Percentiles rank a stretch among this genome's conserved stretches.
Conservation (phyloP, 2,329 filamentous ascomycete species). For the Hypocrella siamensis region DNA sequence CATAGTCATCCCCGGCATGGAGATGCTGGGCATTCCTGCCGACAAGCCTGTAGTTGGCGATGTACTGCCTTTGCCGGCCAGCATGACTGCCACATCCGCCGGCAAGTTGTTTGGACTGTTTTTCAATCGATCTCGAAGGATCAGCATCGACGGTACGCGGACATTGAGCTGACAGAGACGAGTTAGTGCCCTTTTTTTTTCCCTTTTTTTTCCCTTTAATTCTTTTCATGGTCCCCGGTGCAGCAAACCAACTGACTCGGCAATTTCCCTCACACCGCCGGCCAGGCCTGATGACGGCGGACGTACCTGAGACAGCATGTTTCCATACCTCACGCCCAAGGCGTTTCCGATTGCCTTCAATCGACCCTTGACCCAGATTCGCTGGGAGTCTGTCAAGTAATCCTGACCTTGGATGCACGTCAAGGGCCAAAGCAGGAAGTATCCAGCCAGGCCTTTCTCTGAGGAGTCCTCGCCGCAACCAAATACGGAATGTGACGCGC, state of each 20-base stretch:
- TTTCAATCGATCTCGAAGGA: slow-evolving; percentile 26
- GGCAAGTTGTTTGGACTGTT: slow-evolving; percentile 2
- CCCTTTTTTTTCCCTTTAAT: no score
- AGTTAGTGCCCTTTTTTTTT: no score
- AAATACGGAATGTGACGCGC: slow-evolving; percentile 25
- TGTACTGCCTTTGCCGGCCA: background rate
- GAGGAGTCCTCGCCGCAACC: slow-evolving; percentile 31
- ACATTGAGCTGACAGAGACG: slow-evolving; percentile 40
- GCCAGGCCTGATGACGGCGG: no score
- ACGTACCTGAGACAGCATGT: slow-evolving; percentile 34
- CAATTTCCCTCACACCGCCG: no score
- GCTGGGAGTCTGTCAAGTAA: slow-evolving; percentile 40
- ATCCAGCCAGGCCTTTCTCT: slow-evolving; percentile 38
- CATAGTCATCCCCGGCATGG: background rate
- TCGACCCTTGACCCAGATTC: slow-evolving; percentile 36
- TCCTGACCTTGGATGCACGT: slow-evolving; percentile 37
- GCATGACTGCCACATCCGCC: background rate
- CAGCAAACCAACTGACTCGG: no score
- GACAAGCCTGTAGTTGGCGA: background rate
- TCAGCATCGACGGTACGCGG: slow-evolving; percentile 45
- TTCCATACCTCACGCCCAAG: slow-evolving; percentile 40
- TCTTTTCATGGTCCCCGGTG: no score
- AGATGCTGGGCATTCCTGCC: background rate
- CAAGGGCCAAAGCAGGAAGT: slow-evolving; percentile 43
- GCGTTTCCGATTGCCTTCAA: slow-evolving; percentile 36